These are phyloP conservation scores for Cladosporium oxysporum DNA, from an alignment of 2,329 filamentous ascomycete genomes.

Conservation along the genomic window DNA sequence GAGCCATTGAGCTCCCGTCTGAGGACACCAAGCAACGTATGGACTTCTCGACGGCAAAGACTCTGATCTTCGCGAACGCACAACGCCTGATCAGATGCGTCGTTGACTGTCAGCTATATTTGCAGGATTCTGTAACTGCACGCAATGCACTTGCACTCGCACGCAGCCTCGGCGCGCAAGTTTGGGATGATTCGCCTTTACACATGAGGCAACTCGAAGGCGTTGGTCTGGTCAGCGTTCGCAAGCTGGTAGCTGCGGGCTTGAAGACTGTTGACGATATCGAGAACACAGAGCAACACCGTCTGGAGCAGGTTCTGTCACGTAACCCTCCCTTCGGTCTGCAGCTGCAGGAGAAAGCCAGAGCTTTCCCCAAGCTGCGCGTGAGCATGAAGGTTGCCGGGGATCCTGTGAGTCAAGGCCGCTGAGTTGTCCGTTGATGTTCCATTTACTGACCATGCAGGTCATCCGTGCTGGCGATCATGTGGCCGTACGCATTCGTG, in stretches of 20 bases:
- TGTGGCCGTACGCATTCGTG: slow-evolving; percentile 63
- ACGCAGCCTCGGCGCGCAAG: slow-evolving; percentile 71
- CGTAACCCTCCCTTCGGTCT: slow-evolving; percentile 82
- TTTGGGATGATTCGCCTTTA: slow-evolving; percentile 79
- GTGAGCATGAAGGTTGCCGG: slow-evolving; percentile 55
- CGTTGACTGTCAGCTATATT: slow-evolving; percentile 68
- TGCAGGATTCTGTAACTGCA: slow-evolving; percentile 66
- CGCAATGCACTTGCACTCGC: slow-evolving; percentile 74
- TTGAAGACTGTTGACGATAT: slow-evolving; percentile 73
- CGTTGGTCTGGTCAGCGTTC: slow-evolving; percentile 73
- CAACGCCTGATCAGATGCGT: slow-evolving; percentile 73
- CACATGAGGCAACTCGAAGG: slow-evolving; percentile 82
- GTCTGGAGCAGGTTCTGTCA: slow-evolving; percentile 74
- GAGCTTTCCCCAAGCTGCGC: slow-evolving; percentile 69
- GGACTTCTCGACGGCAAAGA: slow-evolving; percentile 63
- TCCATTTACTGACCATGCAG: neutral
- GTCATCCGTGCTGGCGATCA: slow-evolving; percentile 42
- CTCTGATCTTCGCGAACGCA: slow-evolving; percentile 65
- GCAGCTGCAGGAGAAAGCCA: slow-evolving; percentile 64
- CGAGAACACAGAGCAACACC: slow-evolving; percentile 63
- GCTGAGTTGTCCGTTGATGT: too few relatives aligned
- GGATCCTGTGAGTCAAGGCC: slow-evolving; percentile 45
- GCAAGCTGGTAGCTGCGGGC: slow-evolving; percentile 70
- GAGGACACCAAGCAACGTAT: slow-evolving; percentile 58
- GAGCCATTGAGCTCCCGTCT: slow-evolving; percentile 63